Conservation (phyloP, 139 green algal genomes). For the Coccomyxa sp. region DNA sequence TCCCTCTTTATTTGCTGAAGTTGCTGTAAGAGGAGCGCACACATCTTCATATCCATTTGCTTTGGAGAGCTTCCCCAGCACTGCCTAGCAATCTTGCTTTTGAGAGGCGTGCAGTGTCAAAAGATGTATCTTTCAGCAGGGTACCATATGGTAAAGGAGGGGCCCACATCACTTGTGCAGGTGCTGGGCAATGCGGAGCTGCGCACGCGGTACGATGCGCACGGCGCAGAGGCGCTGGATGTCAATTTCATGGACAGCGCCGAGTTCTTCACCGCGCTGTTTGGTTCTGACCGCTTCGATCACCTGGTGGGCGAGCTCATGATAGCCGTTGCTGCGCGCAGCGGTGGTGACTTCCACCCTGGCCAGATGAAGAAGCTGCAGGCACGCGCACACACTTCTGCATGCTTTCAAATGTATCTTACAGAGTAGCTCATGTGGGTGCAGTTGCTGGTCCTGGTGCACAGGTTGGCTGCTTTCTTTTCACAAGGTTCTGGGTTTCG, state of each 20-base stretch:
- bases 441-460: neutral
- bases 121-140: too few relatives aligned
- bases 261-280: conserved; percentile 82
- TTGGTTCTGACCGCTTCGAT: conserved; percentile 78
- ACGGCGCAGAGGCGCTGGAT: conserved; percentile 68
- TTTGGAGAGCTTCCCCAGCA: too few relatives aligned
- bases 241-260: conserved; percentile 77
- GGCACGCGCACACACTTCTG: neutral
- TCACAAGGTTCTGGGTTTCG: neutral
- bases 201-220: conserved; percentile 67
- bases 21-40: neutral
- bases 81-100: too few relatives aligned
- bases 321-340: conserved; percentile 50
- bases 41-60: neutral
- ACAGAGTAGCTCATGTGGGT: neutral
- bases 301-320: conserved; percentile 78
- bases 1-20: neutral
- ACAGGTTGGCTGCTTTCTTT: neutral
- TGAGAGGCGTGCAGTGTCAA: too few relatives aligned
- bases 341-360: conserved; percentile 28
- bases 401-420: neutral
- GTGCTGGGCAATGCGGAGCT: conserved; percentile 77
- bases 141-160: too few relatives aligned
- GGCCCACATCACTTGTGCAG: conserved; percentile 24
- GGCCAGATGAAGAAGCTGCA: conserved; percentile 38